phyloP scores from a whole-genome alignment of 2,329 filamentous ascomycete genomes.

The Aureobasidium leucospermi region DNA sequence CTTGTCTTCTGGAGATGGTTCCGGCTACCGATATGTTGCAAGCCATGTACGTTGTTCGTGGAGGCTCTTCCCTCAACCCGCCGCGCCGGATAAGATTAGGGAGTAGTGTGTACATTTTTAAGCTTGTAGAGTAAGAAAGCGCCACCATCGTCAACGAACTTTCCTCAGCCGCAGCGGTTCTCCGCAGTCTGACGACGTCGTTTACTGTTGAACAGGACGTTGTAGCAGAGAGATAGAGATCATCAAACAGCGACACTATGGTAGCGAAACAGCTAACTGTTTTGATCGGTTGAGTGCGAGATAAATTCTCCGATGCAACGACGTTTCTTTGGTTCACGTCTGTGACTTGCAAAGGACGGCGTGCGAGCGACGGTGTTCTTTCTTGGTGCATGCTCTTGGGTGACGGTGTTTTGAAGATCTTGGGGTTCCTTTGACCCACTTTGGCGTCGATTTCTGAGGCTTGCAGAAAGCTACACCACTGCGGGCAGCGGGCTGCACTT shows the following conservation, averaged over 20 bases:
- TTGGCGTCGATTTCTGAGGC: not conserved
- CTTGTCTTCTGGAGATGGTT: not conserved
- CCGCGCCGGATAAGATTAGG: not conserved
- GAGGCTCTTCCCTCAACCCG: not conserved
- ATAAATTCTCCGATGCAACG: not conserved
- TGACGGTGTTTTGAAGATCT: slow-evolving; percentile 1
- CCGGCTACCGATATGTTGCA: not conserved
- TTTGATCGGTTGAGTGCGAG: not conserved
- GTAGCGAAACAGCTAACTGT: not conserved
- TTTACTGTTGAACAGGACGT: not conserved
- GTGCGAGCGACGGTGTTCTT: not conserved
- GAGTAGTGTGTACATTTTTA: not conserved
- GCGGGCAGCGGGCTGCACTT: not conserved
- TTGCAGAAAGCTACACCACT: not conserved
- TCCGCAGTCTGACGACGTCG: not conserved
- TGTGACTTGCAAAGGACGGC: no score
- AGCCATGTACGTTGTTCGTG: not conserved
- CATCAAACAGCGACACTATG: not conserved
- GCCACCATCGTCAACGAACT: slow-evolving; percentile 1
- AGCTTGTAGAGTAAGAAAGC: not conserved
- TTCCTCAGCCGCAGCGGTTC: not conserved
- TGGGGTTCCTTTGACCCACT: not conserved
- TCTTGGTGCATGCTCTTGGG: not conserved
- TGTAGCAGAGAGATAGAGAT: not conserved
- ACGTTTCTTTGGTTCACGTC: not conserved